A percentile compares a stretch with the other conserved stretches of the same genome.
These are phyloP conservation scores for Ilex paraguariensis DNA, from an alignment of 305 asterid genomes.

Conservation along the genomic window DNA sequence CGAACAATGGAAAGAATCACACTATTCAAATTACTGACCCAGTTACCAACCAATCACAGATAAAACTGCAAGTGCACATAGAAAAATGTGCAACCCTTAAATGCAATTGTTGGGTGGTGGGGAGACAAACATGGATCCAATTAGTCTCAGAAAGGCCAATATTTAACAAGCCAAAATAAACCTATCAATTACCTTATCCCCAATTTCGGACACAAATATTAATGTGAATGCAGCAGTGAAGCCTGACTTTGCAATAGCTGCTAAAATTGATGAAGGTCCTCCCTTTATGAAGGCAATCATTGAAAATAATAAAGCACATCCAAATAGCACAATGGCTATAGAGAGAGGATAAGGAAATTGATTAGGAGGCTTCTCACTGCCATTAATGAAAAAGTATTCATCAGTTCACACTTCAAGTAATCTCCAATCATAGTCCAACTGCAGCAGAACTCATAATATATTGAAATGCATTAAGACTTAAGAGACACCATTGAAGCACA, in stretches of 20 bases:
- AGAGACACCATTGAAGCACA: neutral
- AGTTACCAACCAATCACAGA: too few species aligned
- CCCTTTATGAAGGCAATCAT: slow-evolving; percentile 47
- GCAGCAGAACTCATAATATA: neutral
- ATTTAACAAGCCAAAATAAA: slow-evolving; percentile 1
- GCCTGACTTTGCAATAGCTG: slow-evolving; percentile 67
- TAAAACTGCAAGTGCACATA: too few species aligned
- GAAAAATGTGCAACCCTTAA: too few species aligned
- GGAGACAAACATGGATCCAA: too few species aligned
- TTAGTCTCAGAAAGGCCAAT: too few species aligned
- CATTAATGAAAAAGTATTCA: slow-evolving; percentile 22
- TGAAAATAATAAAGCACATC: slow-evolving; percentile 51
- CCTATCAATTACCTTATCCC: slow-evolving; percentile 58
- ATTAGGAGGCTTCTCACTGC: slow-evolving; percentile 47
- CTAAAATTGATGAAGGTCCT: slow-evolving; percentile 48
- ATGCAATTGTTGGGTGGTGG: too few species aligned
- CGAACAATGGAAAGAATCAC: too few species aligned
- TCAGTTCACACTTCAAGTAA: slow-evolving; percentile 6
- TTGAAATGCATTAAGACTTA: neutral
- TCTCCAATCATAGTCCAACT: neutral
- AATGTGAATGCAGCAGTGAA: slow-evolving; percentile 78
- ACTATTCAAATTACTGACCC: too few species aligned
- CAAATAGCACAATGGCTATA: slow-evolving; percentile 57
- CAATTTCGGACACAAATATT: slow-evolving; percentile 77
- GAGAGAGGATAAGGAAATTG: slow-evolving; percentile 51